Evolutionary conservation across 2,329 filamentous ascomycete genomes (phyloP).

Genomic region (Myriosclerotinia scirpicola): DNA sequence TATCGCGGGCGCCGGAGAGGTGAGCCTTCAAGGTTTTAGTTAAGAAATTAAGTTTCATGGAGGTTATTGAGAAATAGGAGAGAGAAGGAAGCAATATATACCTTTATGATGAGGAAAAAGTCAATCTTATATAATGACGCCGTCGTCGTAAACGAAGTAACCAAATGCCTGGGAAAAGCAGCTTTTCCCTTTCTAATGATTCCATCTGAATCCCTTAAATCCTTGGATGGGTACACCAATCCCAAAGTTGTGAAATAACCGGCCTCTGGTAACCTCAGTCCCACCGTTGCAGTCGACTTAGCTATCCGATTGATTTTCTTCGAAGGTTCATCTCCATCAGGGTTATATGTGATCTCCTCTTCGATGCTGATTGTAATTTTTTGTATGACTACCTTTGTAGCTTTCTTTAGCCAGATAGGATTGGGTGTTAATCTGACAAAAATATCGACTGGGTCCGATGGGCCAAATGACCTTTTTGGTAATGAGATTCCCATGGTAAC

Average conservation of each 20-base stretch:
- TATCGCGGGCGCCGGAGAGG: constrained; percentile 83
- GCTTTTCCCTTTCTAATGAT: constrained; percentile 82
- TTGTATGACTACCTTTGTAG: constrained; percentile 86
- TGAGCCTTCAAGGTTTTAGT: constrained; percentile 62
- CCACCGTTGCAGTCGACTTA: constrained; percentile 78
- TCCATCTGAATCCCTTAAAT: constrained; percentile 82
- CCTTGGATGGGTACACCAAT: constrained; percentile 85
- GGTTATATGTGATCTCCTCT: constrained; percentile 98
- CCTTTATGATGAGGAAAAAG: constrained; percentile 93
- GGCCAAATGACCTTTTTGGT: constrained; percentile 94
- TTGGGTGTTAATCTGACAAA: constrained; percentile 95
- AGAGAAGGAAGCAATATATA: constrained; percentile 42
- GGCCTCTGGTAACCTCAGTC: constrained; percentile 81
- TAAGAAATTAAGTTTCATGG: background rate
- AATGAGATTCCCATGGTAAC: constrained; percentile 90
- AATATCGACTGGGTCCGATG: constrained; percentile 89
- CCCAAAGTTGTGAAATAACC: constrained; percentile 93
- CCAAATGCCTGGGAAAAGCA: constrained; percentile 84
- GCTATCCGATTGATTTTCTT: constrained; percentile 85
- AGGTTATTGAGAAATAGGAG: background rate
- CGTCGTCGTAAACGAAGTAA: constrained; percentile 89
- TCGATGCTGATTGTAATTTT: constrained; percentile 93
- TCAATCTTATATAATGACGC: constrained; percentile 97
- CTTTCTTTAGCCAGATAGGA: constrained; percentile 85
- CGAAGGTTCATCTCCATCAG: constrained; percentile 91